Percentiles rank a stretch among this genome's conserved stretches.
phyloP scores from a whole-genome alignment of 2,329 filamentous ascomycete genomes.

The Fusarium subtropicale region DNA sequence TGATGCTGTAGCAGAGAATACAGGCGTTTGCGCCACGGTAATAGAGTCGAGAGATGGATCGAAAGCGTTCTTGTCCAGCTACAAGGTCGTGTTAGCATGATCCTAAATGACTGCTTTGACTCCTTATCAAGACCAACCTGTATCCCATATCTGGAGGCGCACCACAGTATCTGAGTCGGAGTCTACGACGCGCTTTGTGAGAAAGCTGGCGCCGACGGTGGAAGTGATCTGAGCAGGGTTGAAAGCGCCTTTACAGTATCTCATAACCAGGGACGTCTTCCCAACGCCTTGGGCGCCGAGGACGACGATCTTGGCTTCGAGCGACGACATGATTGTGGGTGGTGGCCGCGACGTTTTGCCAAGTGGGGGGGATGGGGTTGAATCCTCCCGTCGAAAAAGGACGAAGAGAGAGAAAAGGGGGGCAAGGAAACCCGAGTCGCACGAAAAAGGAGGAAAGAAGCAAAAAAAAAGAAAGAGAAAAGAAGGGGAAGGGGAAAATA shows the following conservation, averaged over 20 bases:
- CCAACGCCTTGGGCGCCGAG: constrained; percentile 83
- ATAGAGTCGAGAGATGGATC: constrained; percentile 93
- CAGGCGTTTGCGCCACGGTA: constrained; percentile 96
- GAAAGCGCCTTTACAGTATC: constrained; percentile 79
- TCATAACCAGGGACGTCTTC: constrained; percentile 81
- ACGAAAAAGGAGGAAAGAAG: constrained; percentile 17
- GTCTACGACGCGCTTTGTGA: constrained; percentile 84
- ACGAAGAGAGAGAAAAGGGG: constrained; percentile 16
- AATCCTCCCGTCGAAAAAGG: constrained; percentile 14
- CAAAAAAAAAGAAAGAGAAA: background rate
- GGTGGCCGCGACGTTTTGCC: constrained; percentile 23
- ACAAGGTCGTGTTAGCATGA: constrained; percentile 28
- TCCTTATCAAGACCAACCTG: constrained; percentile 60
- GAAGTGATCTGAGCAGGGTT: constrained; percentile 72
- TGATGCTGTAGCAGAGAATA: constrained; percentile 95
- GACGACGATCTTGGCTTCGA: constrained; percentile 85
- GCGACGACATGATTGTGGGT: constrained; percentile 62
- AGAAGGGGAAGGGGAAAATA: constrained; percentile 21
- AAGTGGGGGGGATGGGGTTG: constrained; percentile 12
- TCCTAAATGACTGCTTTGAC: background rate
- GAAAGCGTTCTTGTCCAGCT: constrained; percentile 93
- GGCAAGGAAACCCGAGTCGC: constrained; percentile 6
- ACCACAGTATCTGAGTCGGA: constrained; percentile 87
- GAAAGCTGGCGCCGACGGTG: constrained; percentile 83
- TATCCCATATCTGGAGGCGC: constrained; percentile 96